phyloP scores from a whole-genome alignment of 441 rosid genomes.

The Mallotus repandus region DNA sequence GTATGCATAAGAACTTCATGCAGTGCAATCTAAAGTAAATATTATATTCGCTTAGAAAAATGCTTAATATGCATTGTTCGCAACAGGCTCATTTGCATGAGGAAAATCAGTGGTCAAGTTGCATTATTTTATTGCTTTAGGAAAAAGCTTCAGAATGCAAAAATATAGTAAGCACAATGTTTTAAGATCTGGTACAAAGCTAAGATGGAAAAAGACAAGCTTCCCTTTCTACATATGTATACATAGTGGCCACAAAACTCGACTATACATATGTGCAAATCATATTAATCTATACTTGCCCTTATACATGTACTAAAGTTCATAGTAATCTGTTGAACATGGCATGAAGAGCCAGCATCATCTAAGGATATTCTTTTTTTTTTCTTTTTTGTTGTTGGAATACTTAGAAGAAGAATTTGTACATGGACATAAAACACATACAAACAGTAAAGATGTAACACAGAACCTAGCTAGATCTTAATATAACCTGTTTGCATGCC shows the following conservation, averaged over 20 bases:
- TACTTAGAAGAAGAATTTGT: neutral
- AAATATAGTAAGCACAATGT: neutral
- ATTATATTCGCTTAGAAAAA: neutral
- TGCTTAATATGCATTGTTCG: neutral
- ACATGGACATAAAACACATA: neutral
- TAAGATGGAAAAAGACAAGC: neutral
- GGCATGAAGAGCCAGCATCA: neutral
- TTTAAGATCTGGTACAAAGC: neutral
- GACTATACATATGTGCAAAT: neutral
- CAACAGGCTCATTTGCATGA: neutral
- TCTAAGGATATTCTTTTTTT: neutral
- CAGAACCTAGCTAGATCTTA: neutral
- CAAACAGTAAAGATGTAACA: neutral
- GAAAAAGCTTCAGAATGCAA: neutral
- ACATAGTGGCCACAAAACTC: neutral
- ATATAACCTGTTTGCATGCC: too few species aligned
- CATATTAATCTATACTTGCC: neutral
- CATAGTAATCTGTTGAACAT: neutral
- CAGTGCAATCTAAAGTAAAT: neutral
- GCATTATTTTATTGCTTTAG: constrained; percentile 10
- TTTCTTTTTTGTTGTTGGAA: too few species aligned
- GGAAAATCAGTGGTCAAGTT: neutral
- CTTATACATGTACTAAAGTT: neutral
- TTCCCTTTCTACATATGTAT: neutral
- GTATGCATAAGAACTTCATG: neutral